Evolutionary conservation across 768 basidiomycete genomes (phyloP).

Genomic region (Termitomyces sp.): DNA sequence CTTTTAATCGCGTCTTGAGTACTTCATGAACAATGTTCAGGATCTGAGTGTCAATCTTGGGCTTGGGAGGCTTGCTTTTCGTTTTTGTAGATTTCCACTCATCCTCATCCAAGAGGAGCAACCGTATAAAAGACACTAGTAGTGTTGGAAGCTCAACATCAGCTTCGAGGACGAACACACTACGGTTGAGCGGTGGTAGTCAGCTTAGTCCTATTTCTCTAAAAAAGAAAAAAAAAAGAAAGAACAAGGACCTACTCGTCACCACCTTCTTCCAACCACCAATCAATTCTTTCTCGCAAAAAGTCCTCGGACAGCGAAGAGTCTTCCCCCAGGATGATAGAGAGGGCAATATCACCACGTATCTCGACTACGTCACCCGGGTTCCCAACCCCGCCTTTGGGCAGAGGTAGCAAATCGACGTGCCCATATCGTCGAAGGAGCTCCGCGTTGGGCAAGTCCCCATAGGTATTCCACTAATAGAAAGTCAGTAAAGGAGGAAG

Average conservation of each 20-base stretch:
- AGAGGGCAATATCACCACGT: constrained; percentile 64
- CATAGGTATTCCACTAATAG: constrained; percentile 90
- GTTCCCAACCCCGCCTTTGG: constrained; percentile 53
- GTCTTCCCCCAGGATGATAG: constrained; percentile 26
- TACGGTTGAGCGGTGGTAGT: constrained; percentile 18
- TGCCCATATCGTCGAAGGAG: constrained; percentile 94
- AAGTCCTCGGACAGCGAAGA: constrained; percentile 20
- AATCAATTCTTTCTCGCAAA: constrained; percentile 71
- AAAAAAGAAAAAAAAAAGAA: background rate
- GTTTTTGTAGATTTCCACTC: constrained; percentile 59
- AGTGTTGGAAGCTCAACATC: constrained; percentile 50
- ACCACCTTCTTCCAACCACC: constrained; percentile 88
- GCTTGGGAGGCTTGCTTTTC: constrained; percentile 75
- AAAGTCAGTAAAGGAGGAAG: constrained; percentile 3
- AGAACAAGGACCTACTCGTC: constrained; percentile 65
- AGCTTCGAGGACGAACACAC: constrained; percentile 54
- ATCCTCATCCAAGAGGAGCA: constrained; percentile 51
- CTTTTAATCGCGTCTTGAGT: constrained; percentile 44
- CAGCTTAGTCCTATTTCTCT: background rate
- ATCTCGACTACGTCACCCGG: constrained; percentile 80
- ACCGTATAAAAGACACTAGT: constrained; percentile 59
- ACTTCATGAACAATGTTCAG: constrained; percentile 47
- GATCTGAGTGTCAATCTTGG: constrained; percentile 48
- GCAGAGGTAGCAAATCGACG: constrained; percentile 69
- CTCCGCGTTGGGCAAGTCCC: constrained; percentile 88